Evolutionary conservation across 75 land plant species (phyloP).

Genomic region (Selaginella moellendorffii): DNA sequence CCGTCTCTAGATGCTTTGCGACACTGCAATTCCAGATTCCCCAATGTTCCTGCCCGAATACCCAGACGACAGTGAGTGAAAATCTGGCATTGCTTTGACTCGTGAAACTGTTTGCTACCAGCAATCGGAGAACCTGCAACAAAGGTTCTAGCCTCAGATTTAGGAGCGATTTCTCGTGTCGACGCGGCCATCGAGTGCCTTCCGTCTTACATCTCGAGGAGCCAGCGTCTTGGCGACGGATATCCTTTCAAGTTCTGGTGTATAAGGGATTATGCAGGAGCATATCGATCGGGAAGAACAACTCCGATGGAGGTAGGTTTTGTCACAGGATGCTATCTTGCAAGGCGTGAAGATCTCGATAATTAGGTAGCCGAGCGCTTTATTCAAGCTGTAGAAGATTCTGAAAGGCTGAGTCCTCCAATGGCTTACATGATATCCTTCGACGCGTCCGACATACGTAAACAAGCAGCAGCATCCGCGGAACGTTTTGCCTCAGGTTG

Average conservation of each 20-base stretch:
- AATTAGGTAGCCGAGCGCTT: constrained; percentile 73
- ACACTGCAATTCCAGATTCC: too few relatives aligned
- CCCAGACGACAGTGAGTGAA: too few relatives aligned
- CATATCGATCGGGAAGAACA: constrained; percentile 40
- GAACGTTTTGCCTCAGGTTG: constrained; percentile 46
- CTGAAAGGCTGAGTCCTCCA: constrained; percentile 27
- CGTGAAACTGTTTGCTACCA: too few relatives aligned
- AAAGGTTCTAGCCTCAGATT: constrained; percentile 35
- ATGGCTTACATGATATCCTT: constrained; percentile 45
- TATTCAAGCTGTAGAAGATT: constrained; percentile 49
- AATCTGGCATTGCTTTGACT: too few relatives aligned
- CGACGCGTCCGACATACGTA: constrained; percentile 46
- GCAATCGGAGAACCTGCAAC: constrained; percentile 50
- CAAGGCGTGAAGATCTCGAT: neutral
- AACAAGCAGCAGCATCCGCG: constrained; percentile 82
- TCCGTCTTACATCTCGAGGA: constrained; percentile 23
- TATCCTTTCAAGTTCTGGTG: constrained; percentile 53
- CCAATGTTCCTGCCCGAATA: too few relatives aligned
- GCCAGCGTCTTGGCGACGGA: constrained; percentile 7
- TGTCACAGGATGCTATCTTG: too few relatives aligned
- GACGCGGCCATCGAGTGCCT: constrained; percentile 42
- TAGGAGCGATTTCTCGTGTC: constrained; percentile 29
- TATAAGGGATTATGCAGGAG: constrained; percentile 90
- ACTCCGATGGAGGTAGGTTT: constrained; percentile 51
- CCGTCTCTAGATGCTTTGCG: too few relatives aligned